Conservation (phyloP, 345 rosid species). For the Aurinia saxatilis region DNA sequence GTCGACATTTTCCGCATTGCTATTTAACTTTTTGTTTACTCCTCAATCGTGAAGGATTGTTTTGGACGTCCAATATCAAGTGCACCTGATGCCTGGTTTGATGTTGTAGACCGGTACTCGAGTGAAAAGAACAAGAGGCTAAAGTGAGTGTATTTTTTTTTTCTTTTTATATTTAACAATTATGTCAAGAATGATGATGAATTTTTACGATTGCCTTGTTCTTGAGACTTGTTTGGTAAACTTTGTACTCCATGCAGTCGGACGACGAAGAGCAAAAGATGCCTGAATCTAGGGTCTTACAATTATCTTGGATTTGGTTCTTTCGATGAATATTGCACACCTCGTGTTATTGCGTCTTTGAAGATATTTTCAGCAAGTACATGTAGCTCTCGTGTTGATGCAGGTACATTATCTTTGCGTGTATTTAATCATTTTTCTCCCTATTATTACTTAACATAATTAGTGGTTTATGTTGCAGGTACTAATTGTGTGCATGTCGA, state of each 20-base stretch:
- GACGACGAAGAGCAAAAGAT: conserved; percentile 52
- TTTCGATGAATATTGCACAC: conserved; percentile 92
- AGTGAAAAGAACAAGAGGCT: conserved; percentile 76
- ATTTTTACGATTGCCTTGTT: too few relatives aligned
- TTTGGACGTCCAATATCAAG: conserved; percentile 82
- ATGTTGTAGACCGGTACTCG: conserved; percentile 73
- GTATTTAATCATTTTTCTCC: neutral
- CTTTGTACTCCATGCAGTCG: conserved; percentile 42
- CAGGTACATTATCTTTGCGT: conserved; percentile 41
- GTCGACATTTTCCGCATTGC: too few relatives aligned
- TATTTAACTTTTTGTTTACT: neutral
- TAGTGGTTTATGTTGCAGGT: conserved; percentile 35
- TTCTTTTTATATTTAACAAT: too few relatives aligned
- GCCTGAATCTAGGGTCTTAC: conserved; percentile 94
- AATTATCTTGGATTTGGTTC: conserved; percentile 98
- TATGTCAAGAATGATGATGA: too few relatives aligned
- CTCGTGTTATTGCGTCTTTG: conserved; percentile 72
- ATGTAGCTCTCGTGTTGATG: conserved; percentile 84
- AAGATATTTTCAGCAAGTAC: conserved; percentile 77
- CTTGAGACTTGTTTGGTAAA: too few relatives aligned
- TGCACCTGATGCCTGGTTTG: conserved; percentile 91
- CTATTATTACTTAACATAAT: conserved; percentile 10
- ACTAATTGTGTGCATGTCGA: conserved; percentile 69
- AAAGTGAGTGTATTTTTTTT: conserved; percentile 38
- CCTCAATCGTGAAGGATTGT: conserved; percentile 56